phyloP scores from a whole-genome alignment of 2,329 filamentous ascomycete genomes.

The Grosmannia penicillata region DNA sequence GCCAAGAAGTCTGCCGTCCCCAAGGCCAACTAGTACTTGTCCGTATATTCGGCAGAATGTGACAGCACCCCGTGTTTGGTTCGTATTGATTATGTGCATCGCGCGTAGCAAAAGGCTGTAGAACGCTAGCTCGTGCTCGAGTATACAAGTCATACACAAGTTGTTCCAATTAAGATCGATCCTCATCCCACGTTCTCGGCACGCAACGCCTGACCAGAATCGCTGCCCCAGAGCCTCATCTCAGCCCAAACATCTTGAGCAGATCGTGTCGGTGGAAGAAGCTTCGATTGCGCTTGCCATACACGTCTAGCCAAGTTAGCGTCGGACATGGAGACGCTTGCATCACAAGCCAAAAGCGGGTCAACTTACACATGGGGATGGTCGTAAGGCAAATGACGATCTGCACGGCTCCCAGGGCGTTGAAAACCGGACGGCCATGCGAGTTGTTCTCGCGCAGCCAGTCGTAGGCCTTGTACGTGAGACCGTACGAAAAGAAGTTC shows the following conservation, averaged over 20 bases:
- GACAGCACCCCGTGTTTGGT: too few relatives aligned
- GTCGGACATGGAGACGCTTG: not conserved
- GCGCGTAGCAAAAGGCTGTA: too few relatives aligned
- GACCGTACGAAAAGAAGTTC: slow-evolving; percentile 77
- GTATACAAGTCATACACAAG: too few relatives aligned
- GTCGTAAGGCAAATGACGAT: slow-evolving; percentile 60
- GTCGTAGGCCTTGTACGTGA: slow-evolving; percentile 72
- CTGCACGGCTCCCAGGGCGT: slow-evolving; percentile 61
- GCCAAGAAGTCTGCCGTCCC: slow-evolving; percentile 24
- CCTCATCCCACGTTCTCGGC: too few relatives aligned
- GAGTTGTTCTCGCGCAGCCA: slow-evolving; percentile 61
- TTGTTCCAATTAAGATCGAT: not conserved
- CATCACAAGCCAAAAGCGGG: not conserved
- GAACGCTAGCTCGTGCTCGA: too few relatives aligned
- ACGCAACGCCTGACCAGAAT: too few relatives aligned
- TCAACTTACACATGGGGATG: slow-evolving; percentile 59
- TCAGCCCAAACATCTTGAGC: slow-evolving; percentile 27
- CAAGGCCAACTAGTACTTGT: slow-evolving; percentile 7
- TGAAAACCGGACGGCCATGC: slow-evolving; percentile 39
- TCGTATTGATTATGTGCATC: too few relatives aligned
- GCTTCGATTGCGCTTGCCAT: slow-evolving; percentile 61
- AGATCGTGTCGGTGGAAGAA: slow-evolving; percentile 67
- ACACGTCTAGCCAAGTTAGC: slow-evolving; percentile 41
- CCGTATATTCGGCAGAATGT: too few relatives aligned
- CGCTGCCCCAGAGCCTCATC: not conserved